phyloP scores from a whole-genome alignment of 345 rosid genomes.

The Erysimum cheiranthoides region DNA sequence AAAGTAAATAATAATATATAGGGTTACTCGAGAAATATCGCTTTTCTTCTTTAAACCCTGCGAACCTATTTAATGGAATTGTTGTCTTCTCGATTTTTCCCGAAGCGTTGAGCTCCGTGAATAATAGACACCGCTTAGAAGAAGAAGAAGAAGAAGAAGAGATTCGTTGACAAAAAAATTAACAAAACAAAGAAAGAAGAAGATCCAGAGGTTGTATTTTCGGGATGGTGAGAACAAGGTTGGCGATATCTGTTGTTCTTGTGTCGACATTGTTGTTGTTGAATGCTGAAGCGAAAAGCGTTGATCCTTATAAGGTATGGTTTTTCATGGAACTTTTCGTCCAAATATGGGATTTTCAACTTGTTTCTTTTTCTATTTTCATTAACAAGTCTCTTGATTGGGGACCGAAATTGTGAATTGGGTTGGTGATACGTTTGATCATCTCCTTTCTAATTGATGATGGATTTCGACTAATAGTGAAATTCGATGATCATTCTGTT shows the following conservation, averaged over 20 bases:
- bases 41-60: slow-evolving; percentile 36
- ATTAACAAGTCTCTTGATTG: background rate
- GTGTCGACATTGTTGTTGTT: slow-evolving; percentile 49
- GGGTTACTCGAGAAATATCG: slow-evolving; percentile 11
- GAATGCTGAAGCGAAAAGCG: slow-evolving; percentile 51
- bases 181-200: background rate
- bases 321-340: background rate
- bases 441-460: background rate
- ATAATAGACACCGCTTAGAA: slow-evolving; percentile 22
- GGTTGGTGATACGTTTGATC: slow-evolving; percentile 9
- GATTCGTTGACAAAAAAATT: background rate
- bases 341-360: background rate
- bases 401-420: slow-evolving; percentile 1
- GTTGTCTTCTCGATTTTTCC: slow-evolving; percentile 35
- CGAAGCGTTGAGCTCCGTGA: slow-evolving; percentile 28
- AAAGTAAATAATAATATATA: background rate
- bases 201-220: slow-evolving; percentile 2
- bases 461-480: slow-evolving; percentile 20
- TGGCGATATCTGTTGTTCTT: slow-evolving; percentile 34
- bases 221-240: slow-evolving; percentile 45
- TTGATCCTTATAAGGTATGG: slow-evolving; percentile 80
- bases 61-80: slow-evolving; percentile 45
- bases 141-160: slow-evolving; percentile 10
- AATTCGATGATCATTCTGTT: background rate
- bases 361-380: background rate